Conservation (phyloP, 2,329 filamentous ascomycete species). For the Diaporthe helianthi region DNA sequence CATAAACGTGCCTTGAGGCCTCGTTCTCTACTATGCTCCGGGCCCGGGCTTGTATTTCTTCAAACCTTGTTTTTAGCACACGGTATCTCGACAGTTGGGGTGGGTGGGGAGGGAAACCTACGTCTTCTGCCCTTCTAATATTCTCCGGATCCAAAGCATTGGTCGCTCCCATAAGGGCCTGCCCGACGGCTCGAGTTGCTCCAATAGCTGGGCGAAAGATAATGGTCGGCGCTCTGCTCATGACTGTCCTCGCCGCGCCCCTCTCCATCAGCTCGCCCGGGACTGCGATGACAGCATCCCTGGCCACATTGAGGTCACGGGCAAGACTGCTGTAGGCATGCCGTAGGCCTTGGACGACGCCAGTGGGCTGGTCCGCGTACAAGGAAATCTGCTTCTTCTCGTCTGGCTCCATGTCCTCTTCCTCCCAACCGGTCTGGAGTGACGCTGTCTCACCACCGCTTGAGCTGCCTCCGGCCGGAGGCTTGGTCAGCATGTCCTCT, state of each 20-base stretch:
- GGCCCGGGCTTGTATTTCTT: conserved; percentile 36
- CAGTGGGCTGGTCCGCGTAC: conserved; percentile 93
- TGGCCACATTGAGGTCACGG: conserved; percentile 83
- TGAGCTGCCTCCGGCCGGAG: conserved; percentile 44
- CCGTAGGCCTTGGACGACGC: conserved; percentile 83
- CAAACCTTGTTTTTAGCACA: conserved; percentile 18
- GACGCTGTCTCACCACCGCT: conserved; percentile 24
- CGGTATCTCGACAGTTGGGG: neutral
- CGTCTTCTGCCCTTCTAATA: conserved; percentile 83
- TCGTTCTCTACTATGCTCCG: conserved; percentile 17
- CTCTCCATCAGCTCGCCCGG: conserved; percentile 91
- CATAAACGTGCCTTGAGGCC: neutral
- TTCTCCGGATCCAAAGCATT: conserved; percentile 90
- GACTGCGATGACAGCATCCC: conserved; percentile 93
- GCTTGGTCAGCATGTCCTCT: conserved; percentile 74
- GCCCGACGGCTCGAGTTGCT: conserved; percentile 84
- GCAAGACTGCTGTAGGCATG: conserved; percentile 84
- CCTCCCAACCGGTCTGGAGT: conserved; percentile 41
- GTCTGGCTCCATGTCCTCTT: conserved; percentile 69
- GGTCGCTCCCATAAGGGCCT: conserved; percentile 89
- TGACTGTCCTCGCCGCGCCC: conserved; percentile 79
- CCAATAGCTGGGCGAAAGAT: conserved; percentile 91
- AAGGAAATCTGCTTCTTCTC: conserved; percentile 82
- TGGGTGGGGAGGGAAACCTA: conserved; percentile 58
- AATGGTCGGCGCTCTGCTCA: conserved; percentile 87